Base-by-base conservation (phyloP, 129 eudicot species). In the Flaveria brownii region DNA sequence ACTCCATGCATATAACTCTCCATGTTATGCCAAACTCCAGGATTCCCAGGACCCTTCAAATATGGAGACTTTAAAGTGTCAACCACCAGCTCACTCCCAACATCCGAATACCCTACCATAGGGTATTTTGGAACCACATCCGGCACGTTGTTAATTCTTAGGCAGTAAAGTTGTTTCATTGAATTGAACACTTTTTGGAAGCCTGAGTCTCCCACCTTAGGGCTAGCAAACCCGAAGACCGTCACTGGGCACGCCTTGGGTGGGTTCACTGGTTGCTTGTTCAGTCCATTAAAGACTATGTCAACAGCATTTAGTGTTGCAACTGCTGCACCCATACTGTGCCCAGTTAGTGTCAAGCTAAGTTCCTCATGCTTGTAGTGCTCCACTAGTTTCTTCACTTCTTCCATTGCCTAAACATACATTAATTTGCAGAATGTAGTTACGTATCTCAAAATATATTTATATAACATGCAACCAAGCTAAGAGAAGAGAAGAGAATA, bases 321-420 rank as follows among this genome's bases (percentile, higher is more conserved):
- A 0, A 92, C 73, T 1, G 98, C 91, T 0, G 96, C 96, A 0
- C 98, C 98, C 74, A 92, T 82, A 68, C 98, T 92, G 83, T 92
- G 98, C 2, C 96, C 98, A 0, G 90, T 84, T 6, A 84, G 39
- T 0, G 92, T 92, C 78, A 92, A 77, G 86, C 98, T 92, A 6
- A 84, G 74, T 22, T 92, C 96, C 59, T 92, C 98, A 0, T 67
- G 45, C 85, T 84, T 83, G 88, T 90, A 92, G 50, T 79, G n/a
- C 47, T 92, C 85, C 42, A 92, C 92, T 61, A 92, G 81, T 76
- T 82, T 84, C 50, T 71, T 80, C 6, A 92, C 71, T 81, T 92
- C 97, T 6, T 20, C 15, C 46, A 89, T 57, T 39, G 82, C 97
- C 97, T 92, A 36, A 45, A 72, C 3, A 15, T 43, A 43, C 12